phyloP scores from a whole-genome alignment of 1,139 yeast species.

The Candida sp. region DNA sequence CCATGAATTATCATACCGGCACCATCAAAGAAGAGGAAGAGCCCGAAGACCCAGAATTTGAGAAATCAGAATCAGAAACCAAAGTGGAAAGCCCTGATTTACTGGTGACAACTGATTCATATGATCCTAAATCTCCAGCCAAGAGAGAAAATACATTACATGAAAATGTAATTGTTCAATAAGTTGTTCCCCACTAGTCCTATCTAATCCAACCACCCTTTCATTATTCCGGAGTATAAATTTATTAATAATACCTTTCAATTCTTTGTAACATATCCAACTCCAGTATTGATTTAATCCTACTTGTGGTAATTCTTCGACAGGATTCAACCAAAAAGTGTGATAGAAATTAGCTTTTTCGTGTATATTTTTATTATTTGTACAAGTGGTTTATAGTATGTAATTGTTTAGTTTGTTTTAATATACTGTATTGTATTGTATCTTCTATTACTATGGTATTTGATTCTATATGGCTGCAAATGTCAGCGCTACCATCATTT shows the following conservation, averaged over 20 bases:
- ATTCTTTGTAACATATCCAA: background rate
- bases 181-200: background rate
- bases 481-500: background rate
- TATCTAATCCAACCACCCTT: background rate
- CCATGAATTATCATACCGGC: slow-evolving; percentile 26
- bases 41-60: slow-evolving; percentile 17
- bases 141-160: background rate
- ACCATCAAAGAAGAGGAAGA: slow-evolving; percentile 43
- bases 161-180: background rate
- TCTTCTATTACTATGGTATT: too few species aligned
- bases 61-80: background rate
- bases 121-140: background rate
- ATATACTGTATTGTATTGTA: too few species aligned
- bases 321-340: too few species aligned
- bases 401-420: background rate
- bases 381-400: background rate
- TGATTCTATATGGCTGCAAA: background rate
- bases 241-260: background rate
- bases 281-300: background rate
- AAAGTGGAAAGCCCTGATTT: background rate
- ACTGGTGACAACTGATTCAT: background rate
- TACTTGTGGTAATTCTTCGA: too few species aligned
- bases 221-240: background rate
- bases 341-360: too few species aligned
- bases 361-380: too few species aligned